Conservation (phyloP, 2,329 filamentous ascomycete species). For the Arthrinium puccinioides region DNA sequence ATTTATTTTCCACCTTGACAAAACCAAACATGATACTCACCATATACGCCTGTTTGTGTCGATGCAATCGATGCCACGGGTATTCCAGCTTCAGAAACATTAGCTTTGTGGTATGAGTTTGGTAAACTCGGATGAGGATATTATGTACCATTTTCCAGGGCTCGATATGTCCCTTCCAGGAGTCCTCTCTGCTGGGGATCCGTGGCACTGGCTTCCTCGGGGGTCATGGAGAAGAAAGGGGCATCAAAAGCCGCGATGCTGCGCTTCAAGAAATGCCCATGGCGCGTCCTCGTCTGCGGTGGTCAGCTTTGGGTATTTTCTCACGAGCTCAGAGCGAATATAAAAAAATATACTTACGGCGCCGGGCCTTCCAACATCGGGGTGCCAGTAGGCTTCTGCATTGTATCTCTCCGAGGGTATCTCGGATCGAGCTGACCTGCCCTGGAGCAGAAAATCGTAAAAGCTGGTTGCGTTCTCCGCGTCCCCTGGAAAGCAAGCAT, state of each 20-base stretch:
- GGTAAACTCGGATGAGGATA: background rate
- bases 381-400: constrained; percentile 22
- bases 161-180: constrained; percentile 2
- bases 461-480: constrained; percentile 17
- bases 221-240: constrained; percentile 3
- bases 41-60: constrained; percentile 22
- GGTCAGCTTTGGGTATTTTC: no score
- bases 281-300: no score
- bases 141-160: constrained; percentile 5
- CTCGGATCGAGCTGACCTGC: constrained; percentile 17
- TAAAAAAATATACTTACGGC: constrained; percentile 13
- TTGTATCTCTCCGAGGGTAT: constrained; percentile 21
- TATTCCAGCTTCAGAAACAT: no score
- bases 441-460: constrained; percentile 19
- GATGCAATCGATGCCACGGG: constrained; percentile 19
- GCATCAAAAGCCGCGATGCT: constrained; percentile 1
- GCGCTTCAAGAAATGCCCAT: constrained; percentile 1
- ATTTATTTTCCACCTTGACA: constrained; percentile 15
- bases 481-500: constrained; percentile 18
- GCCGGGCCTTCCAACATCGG: constrained; percentile 17
- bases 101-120: constrained; percentile 40
- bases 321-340: no score
- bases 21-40: no score
- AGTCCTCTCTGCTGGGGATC: constrained; percentile 4
- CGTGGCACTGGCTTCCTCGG: constrained; percentile 2